Conservation (phyloP, 495 filamentous ascomycete genomes). For the Hyaloscypha hepaticicola region DNA sequence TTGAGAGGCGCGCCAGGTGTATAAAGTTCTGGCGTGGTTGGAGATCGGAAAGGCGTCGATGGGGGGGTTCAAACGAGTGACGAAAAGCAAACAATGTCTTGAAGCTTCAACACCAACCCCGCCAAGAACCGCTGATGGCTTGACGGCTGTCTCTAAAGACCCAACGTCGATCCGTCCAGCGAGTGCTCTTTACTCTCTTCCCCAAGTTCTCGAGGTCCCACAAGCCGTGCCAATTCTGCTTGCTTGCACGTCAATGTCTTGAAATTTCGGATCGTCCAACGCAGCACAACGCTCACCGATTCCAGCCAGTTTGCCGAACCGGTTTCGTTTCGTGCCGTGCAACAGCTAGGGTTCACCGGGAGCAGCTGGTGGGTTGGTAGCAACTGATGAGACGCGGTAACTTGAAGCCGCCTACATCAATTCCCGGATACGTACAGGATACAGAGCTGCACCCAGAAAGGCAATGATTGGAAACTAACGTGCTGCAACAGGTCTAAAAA, state of each 20-base stretch:
- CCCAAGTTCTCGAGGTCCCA: conserved; percentile 18
- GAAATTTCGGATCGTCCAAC: conserved; percentile 13
- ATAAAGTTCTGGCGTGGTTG: conserved; percentile 7
- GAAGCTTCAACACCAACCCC: conserved; percentile 10
- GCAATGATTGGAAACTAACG: background rate
- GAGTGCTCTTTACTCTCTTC: conserved; percentile 2
- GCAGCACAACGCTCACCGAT: conserved; percentile 4
- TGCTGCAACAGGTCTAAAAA: conserved; percentile 5
- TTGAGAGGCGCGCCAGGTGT: conserved; percentile 6
- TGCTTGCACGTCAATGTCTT: conserved; percentile 5
- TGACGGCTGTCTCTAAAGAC: conserved; percentile 22
- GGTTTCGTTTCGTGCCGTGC: conserved; percentile 7
- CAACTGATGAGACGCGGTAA: conserved; percentile 23
- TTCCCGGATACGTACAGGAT: conserved; percentile 21
- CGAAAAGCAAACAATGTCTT: conserved; percentile 28
- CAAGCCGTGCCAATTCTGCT: conserved; percentile 14
- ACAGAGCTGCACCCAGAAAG: conserved; percentile 7
- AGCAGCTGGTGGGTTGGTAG: conserved; percentile 16
- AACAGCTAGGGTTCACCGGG: conserved; percentile 12
- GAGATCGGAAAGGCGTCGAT: conserved; percentile 16
- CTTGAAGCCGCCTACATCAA: conserved; percentile 23
- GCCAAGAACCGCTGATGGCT: conserved; percentile 1
- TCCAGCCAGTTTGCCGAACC: conserved; percentile 7
- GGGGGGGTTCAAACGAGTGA: conserved; percentile 27
- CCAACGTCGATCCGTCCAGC: conserved; percentile 14